Evolutionary conservation across 208 protist species (phyloP).

Genomic region (Kentomonas sorsogonicus): DNA sequence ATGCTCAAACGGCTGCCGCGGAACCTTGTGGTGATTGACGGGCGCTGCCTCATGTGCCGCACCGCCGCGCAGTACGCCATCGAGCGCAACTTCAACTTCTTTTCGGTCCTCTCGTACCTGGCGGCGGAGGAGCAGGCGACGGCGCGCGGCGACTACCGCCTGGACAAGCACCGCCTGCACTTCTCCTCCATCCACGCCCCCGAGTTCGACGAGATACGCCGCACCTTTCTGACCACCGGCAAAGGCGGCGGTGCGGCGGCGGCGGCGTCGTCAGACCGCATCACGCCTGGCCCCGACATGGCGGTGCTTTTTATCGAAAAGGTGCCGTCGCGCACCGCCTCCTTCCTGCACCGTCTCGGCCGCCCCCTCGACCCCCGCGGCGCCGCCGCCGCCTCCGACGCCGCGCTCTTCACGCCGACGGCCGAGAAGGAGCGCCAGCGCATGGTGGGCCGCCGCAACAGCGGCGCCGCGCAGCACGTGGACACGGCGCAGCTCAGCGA

Average conservation of each 20-base stretch:
- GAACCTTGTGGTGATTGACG: conserved; percentile 79
- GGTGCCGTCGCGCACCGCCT: conserved; percentile 38
- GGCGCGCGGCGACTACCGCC: conserved; percentile 17
- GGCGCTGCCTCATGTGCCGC: conserved; percentile 71
- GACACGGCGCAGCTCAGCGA: conserved; percentile 13
- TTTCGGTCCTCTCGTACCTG: conserved; percentile 38
- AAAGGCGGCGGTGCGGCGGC: too few relatives aligned
- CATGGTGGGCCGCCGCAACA: too few relatives aligned
- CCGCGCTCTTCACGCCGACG: conserved; percentile 12
- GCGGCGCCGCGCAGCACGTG: not conserved
- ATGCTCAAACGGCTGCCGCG: conserved; percentile 60
- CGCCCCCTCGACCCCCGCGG: not conserved
- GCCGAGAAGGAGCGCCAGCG: too few relatives aligned
- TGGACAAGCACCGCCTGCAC: conserved; percentile 57
- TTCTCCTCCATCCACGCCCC: conserved; percentile 55
- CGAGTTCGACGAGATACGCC: conserved; percentile 44
- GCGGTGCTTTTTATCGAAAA: conserved; percentile 74
- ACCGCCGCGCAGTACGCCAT: conserved; percentile 60
- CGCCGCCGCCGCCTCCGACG: conserved; percentile 16
- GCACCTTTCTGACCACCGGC: conserved; percentile 22
- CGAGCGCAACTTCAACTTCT: conserved; percentile 85
- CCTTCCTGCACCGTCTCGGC: too few relatives aligned
- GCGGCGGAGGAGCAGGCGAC: conserved; percentile 14
- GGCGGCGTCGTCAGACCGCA: not conserved
- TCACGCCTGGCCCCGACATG: conserved; percentile 22